Base-by-base conservation (phyloP, 1,139 yeast genomes). In the Debaryomyces robertsiae region DNA sequence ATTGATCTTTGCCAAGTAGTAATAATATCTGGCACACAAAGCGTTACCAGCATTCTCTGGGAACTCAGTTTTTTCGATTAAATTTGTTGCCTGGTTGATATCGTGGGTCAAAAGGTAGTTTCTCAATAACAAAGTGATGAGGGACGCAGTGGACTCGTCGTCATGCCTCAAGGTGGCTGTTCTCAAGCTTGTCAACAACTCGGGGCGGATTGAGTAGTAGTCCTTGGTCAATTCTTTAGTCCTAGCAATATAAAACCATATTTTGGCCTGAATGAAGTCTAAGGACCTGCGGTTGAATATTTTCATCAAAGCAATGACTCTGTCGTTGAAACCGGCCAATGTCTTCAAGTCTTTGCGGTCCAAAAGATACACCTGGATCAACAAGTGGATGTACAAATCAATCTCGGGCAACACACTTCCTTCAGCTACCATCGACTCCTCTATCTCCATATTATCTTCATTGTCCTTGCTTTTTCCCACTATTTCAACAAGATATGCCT, bases 141-240 rank as follows among this genome's bases (percentile, higher is more conserved):
- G 73, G 48, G 90, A 82, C 9, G 96, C 96, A 43, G 88, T 87
- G 1, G 97, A 89, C 64, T 93, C 98, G 41, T 77, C 76, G 60
- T 94, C 98, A 57, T 93, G 97, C 54, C 96, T 83, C 52, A 94
- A 77, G 18, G 96, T 83, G 3, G 97, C 91, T 3, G 95, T 85
- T 65, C 97, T 81, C 58, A 93, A 75, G 13, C 87, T 88, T 29
- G 74, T 69, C 60, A 89, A 77, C 57, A 93, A 72, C 36, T 76
- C 81, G 6, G 88, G 79, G 56, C 95, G 81, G 40, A 88, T 71
- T n/a, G 79, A 66, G 40, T 74, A 69, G 43, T 82, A 67, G 52
- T 83, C 83, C 36, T 75, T 76, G 32, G 70, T 58, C 46, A 83
- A 67, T 66, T 93, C 98, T 50, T 82, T 81, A 4, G 91, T 79